Percentiles rank a stretch among this genome's conserved stretches.
Evolutionary conservation across 2,329 filamentous ascomycete genomes (phyloP).

Genomic region (Lachnellula suecica): DNA sequence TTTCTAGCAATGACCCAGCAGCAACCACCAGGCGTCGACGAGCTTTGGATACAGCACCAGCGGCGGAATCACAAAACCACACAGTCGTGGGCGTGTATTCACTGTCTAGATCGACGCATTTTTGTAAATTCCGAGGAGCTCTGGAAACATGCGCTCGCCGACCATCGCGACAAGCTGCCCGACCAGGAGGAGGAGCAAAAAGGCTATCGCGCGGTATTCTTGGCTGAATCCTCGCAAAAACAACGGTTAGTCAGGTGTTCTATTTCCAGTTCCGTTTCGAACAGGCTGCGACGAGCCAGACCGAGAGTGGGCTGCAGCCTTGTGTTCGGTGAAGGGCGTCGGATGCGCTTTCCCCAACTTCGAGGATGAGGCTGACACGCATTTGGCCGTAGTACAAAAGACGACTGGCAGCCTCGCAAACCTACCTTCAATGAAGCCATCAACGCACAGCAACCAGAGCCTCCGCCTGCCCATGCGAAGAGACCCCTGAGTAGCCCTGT

Average conservation of each 20-base stretch:
- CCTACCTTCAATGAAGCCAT: conserved; percentile 15
- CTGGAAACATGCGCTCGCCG: conserved; percentile 19
- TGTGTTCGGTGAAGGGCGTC: background rate
- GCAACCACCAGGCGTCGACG: conserved; percentile 10
- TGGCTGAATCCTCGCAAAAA: conserved; percentile 13
- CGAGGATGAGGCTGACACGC: background rate
- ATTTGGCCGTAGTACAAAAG: conserved; percentile 15
- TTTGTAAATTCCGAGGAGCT: conserved; percentile 14
- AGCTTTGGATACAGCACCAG: conserved; percentile 25
- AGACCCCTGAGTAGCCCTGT: conserved; percentile 10
- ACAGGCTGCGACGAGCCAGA: background rate
- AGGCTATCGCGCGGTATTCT: conserved; percentile 12
- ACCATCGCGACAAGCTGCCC: conserved; percentile 20
- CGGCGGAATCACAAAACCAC: conserved; percentile 19
- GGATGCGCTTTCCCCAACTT: background rate
- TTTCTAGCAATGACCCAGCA: conserved; percentile 1
- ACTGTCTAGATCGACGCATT: conserved; percentile 17
- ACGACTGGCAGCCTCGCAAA: conserved; percentile 15
- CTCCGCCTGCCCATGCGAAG: conserved; percentile 12
- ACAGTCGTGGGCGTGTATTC: conserved; percentile 18
- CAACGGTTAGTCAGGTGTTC: background rate
- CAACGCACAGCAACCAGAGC: conserved; percentile 9
- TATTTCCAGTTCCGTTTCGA: background rate
- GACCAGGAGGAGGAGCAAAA: conserved; percentile 7
- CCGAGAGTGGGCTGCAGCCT: background rate